Evolutionary conservation across 805 yeast species (phyloP).

Genomic region (Sugiyamaella chiloensis): DNA sequence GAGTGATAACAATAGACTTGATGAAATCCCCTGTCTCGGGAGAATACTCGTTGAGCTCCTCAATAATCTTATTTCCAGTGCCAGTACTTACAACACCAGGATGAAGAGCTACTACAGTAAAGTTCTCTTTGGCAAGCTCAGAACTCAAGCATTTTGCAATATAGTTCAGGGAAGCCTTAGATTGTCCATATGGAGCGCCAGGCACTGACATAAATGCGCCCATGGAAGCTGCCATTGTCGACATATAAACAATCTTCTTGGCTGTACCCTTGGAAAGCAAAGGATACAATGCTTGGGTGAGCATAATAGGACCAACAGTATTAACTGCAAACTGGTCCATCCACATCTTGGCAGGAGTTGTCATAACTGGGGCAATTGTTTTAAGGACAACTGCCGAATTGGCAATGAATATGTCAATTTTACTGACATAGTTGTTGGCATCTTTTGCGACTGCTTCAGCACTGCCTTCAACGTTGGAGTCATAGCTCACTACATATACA

Average conservation of each 20-base stretch:
- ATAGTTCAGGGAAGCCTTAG: slow-evolving; percentile 35
- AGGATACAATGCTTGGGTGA: slow-evolving; percentile 26
- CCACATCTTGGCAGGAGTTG: slow-evolving; percentile 4
- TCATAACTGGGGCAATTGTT: slow-evolving; percentile 2
- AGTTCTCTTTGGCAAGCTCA: slow-evolving; percentile 2
- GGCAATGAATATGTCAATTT: slow-evolving; percentile 28
- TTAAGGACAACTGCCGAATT: slow-evolving; percentile 29
- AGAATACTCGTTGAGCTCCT: background rate
- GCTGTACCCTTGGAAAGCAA: slow-evolving; percentile 23
- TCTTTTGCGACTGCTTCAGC: slow-evolving; percentile 19
- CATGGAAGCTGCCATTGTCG: slow-evolving; percentile 4
- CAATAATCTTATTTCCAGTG: background rate
- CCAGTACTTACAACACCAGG: slow-evolving; percentile 2
- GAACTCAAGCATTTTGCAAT: slow-evolving; percentile 1
- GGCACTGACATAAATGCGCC: background rate
- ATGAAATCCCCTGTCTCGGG: slow-evolving; percentile 5
- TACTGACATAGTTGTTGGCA: slow-evolving; percentile 19
- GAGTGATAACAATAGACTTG: background rate
- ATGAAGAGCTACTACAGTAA: background rate
- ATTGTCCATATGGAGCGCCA: slow-evolving; percentile 26
- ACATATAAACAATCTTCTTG: slow-evolving; percentile 14
- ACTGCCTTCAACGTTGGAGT: slow-evolving; percentile 23
- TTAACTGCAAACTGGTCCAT: slow-evolving; percentile 25
- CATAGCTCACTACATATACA: slow-evolving; percentile 26
- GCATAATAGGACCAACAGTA: slow-evolving; percentile 29